These are phyloP conservation scores for Colletotrichum musicola DNA, from an alignment of 2,329 filamentous ascomycete species.

Conservation along the genomic window DNA sequence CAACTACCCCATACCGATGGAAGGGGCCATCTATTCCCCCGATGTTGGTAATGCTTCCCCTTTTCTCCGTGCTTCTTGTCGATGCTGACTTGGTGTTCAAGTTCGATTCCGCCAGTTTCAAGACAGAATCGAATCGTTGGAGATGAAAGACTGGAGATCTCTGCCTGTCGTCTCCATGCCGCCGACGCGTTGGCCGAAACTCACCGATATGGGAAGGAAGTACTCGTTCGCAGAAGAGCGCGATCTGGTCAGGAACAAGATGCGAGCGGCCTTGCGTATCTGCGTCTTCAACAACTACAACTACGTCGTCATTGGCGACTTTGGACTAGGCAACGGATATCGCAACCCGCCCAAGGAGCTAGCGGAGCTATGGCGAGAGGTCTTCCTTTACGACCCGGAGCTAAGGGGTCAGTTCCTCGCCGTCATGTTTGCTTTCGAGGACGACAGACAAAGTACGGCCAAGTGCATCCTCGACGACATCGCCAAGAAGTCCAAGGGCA, in stretches of 20 bases:
- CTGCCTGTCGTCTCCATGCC: slow-evolving; percentile 81
- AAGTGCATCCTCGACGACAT: slow-evolving; percentile 67
- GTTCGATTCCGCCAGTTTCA: slow-evolving; percentile 81
- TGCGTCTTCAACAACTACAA: slow-evolving; percentile 71
- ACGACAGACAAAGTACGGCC: slow-evolving; percentile 65
- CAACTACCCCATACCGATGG: slow-evolving; percentile 80
- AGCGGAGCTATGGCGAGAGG: slow-evolving; percentile 75
- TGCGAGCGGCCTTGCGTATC: slow-evolving; percentile 77
- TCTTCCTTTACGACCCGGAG: slow-evolving; percentile 72
- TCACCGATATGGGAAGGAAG: slow-evolving; percentile 73
- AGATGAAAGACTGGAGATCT: slow-evolving; percentile 64
- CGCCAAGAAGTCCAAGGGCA: slow-evolving; percentile 59
- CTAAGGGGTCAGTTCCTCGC: slow-evolving; percentile 72
- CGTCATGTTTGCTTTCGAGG: slow-evolving; percentile 75
- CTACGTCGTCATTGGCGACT: slow-evolving; percentile 72
- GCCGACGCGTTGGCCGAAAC: slow-evolving; percentile 79
- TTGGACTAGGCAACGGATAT: slow-evolving; percentile 73
- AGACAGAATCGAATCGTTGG: slow-evolving; percentile 71
- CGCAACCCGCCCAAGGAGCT: slow-evolving; percentile 75
- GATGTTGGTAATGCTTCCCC: slow-evolving; percentile 67
- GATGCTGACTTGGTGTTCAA: slow-evolving; percentile 42
- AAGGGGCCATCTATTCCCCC: slow-evolving; percentile 77
- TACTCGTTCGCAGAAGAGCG: slow-evolving; percentile 81
- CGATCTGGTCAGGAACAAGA: slow-evolving; percentile 79
- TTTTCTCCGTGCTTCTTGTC: background rate